Evolutionary conservation across 371 early-diverging fungal genomes (phyloP).

Genomic region (Basidiobolus meristosporus): DNA sequence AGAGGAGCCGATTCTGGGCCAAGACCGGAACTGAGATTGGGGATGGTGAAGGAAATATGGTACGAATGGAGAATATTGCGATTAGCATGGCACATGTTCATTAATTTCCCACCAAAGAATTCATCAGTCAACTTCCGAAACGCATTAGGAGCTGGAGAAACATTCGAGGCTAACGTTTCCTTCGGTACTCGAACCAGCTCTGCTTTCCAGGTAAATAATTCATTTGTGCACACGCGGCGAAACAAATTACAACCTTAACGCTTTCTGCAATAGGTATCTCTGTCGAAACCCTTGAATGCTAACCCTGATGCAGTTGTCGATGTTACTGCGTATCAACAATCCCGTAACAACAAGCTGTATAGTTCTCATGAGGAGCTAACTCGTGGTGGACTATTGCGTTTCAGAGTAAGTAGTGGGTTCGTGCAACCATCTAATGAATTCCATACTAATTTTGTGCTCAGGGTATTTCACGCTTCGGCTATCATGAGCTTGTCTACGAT

Average conservation of each 20-base stretch:
- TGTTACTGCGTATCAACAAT: slow-evolving; percentile 3
- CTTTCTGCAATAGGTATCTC: slow-evolving; percentile 3
- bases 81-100: background rate
- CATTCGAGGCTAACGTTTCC: slow-evolving; percentile 3
- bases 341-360: slow-evolving; percentile 4
- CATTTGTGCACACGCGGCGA: background rate
- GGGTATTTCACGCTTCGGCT: slow-evolving; percentile 21
- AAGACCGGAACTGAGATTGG: slow-evolving; percentile 8
- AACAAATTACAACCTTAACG: background rate
- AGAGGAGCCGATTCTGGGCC: slow-evolving; percentile 1
- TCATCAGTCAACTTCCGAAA: slow-evolving; percentile 5
- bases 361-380: slow-evolving; percentile 6
- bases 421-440: background rate
- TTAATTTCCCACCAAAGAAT: slow-evolving; percentile 3
- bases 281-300: slow-evolving; percentile 5
- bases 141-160: slow-evolving; percentile 6
- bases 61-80: background rate
- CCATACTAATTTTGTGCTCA: slow-evolving; percentile 6
- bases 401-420: slow-evolving; percentile 3
- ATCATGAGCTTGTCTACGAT: slow-evolving; percentile 51
- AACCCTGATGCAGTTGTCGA: slow-evolving; percentile 4
- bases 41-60: slow-evolving; percentile 5
- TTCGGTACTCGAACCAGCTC: slow-evolving; percentile 5
- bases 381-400: slow-evolving; percentile 4
- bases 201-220: slow-evolving; percentile 5